Evolutionary conservation across 2,329 filamentous ascomycete genomes (phyloP).

Genomic region (Dothistroma pini): DNA sequence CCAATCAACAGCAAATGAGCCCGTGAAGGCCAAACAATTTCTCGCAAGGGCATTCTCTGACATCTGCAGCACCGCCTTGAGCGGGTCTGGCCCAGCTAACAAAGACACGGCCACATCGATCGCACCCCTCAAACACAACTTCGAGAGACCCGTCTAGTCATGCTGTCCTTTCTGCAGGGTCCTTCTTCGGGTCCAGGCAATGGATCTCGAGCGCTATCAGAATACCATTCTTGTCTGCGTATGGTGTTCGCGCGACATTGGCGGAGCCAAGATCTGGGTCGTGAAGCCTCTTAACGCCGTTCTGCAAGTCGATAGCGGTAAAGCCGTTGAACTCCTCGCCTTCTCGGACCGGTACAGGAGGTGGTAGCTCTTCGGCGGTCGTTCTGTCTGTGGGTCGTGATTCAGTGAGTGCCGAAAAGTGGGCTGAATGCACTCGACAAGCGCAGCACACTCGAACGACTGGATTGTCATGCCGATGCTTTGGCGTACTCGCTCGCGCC

Average conservation of each 20-base stretch:
- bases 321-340: slow-evolving; percentile 30
- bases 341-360: slow-evolving; percentile 19
- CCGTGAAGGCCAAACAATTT: slow-evolving; percentile 9
- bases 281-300: slow-evolving; percentile 19
- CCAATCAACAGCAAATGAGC: slow-evolving; percentile 12
- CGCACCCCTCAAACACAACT: slow-evolving; percentile 14
- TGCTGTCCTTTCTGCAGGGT: slow-evolving; percentile 12
- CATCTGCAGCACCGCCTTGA: slow-evolving; percentile 4
- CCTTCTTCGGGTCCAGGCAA: slow-evolving; percentile 20
- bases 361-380: slow-evolving; percentile 4
- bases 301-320: slow-evolving; percentile 27
- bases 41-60: slow-evolving; percentile 11
- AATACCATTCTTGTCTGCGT: slow-evolving; percentile 26
- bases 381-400: slow-evolving; percentile 7
- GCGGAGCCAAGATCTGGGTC: slow-evolving; percentile 28
- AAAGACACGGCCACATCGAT: slow-evolving; percentile 10
- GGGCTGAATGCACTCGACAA: slow-evolving; percentile 29
- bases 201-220: slow-evolving; percentile 23
- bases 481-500: slow-evolving; percentile 3
- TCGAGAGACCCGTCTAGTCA: slow-evolving; percentile 17
- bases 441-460: slow-evolving; percentile 29
- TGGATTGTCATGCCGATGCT: slow-evolving; percentile 15
- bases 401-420: slow-evolving; percentile 28
- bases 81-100: slow-evolving; percentile 7
- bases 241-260: slow-evolving; percentile 29